A percentile compares a stretch with the other conserved stretches of the same genome.
phyloP scores from a whole-genome alignment of 2,329 filamentous ascomycete species.

The Alternaria panax region DNA sequence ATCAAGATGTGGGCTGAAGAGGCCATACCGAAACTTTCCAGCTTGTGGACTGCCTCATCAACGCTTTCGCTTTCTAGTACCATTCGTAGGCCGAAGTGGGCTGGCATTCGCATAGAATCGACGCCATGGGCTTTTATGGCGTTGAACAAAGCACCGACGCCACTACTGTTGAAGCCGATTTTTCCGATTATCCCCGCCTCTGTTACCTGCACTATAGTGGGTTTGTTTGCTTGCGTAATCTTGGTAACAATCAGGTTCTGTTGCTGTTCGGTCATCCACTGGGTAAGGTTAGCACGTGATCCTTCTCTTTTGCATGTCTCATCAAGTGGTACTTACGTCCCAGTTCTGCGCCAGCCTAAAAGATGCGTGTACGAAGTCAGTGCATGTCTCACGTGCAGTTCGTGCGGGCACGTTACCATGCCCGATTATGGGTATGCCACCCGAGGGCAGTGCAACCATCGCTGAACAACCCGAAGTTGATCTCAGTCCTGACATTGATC shows the following conservation, averaged over 20 bases:
- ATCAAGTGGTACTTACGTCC: conserved; percentile 52
- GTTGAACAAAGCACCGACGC: conserved; percentile 68
- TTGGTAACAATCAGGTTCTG: conserved; percentile 59
- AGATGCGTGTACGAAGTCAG: too few species aligned
- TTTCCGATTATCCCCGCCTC: conserved; percentile 70
- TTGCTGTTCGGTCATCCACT: conserved; percentile 62
- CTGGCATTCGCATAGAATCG: conserved; percentile 60
- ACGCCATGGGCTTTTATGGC: conserved; percentile 67
- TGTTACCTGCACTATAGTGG: conserved; percentile 63
- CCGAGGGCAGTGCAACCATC: conserved; percentile 66
- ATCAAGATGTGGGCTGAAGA: conserved; percentile 63
- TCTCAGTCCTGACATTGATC: conserved; percentile 65
- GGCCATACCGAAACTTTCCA: conserved; percentile 60
- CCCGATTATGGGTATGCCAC: conserved; percentile 51
- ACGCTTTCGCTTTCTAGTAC: conserved; percentile 62
- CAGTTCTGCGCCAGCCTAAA: conserved; percentile 67
- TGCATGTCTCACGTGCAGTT: too few species aligned
- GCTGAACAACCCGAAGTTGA: conserved; percentile 64
- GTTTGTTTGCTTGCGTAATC: conserved; percentile 55
- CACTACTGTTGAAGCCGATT: conserved; percentile 67
- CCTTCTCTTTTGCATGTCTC: neutral
- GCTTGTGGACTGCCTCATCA: conserved; percentile 54
- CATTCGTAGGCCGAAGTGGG: conserved; percentile 67
- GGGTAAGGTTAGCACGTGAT: conserved; percentile 1
- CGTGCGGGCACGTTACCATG: too few species aligned